Base-by-base conservation (phyloP, 1,284 basidiomycete species). In the Taiwanofungus camphoratus region DNA sequence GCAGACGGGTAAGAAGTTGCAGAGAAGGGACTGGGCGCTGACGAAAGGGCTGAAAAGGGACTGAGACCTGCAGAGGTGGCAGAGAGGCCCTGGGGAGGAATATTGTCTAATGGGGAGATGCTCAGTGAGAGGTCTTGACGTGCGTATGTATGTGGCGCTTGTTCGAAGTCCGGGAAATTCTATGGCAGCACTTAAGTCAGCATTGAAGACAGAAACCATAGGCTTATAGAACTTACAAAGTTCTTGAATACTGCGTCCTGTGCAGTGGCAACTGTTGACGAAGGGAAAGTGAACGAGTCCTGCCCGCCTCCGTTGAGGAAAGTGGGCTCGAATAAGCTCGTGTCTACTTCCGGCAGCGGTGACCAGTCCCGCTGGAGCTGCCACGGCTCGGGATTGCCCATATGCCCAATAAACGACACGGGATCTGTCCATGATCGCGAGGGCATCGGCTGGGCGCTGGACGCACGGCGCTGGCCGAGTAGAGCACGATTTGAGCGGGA, bases 261-360 rank as follows among this genome's bases (percentile, higher is more conserved):
- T 38, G 20, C 18, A 7, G 35, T 20, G 6, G 35, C 11, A 22
- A 15, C 15, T 15, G 40, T 4, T 8, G 26, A 1, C n/a, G 31
- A 9, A 1, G 11, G 11, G 8, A 16, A 33, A 16, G 45, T 51
- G 27, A 47, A 48, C n/a, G 58, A 52, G 50, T 60, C 62, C 5
- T 54, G 52, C 34, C 58, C 54, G 34, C 57, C 57, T 16, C 60
- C 58, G 46, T 65, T 61, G 38, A 72, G 58, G 60, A 73, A 78
- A 3, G 62, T 57, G 1, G 65, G 61, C 21, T 79, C 65, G 59
- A 79, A 79, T 39, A 79, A 60, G 36, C 66, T 66, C 2, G 68
- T 65, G 49, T 76, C 65, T n/a, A 70, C 65, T 16, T 74, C 77
- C 0, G 76, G 76, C 2, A 78, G 67, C 5, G 71, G 68, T 1